phyloP scores from a whole-genome alignment of 2,329 filamentous ascomycete genomes.

The Helicocarpus griseus region DNA sequence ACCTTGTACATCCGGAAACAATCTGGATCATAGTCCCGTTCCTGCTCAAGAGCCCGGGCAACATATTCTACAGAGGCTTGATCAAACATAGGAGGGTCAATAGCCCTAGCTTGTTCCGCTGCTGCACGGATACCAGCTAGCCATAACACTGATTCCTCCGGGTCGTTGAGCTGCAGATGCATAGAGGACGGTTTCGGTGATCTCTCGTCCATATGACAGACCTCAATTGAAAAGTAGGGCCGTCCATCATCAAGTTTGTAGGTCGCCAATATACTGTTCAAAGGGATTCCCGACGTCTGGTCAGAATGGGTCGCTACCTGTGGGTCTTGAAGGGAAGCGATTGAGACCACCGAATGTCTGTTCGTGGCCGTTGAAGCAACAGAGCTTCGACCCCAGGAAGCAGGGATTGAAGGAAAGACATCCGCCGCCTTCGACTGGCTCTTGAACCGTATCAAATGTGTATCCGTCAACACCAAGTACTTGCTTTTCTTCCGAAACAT shows the following conservation, averaged over 20 bases:
- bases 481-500: slow-evolving; percentile 67
- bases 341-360: slow-evolving; percentile 50
- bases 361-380: slow-evolving; percentile 25
- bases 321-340: slow-evolving; percentile 52
- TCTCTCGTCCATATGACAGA: slow-evolving; percentile 59
- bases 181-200: slow-evolving; percentile 49
- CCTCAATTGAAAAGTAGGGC: slow-evolving; percentile 56
- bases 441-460: slow-evolving; percentile 59
- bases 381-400: slow-evolving; percentile 31
- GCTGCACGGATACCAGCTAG: slow-evolving; percentile 52
- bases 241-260: slow-evolving; percentile 59
- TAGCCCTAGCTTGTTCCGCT: slow-evolving; percentile 45
- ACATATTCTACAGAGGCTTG: slow-evolving; percentile 53
- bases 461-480: slow-evolving; percentile 61
- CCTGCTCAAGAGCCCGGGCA: slow-evolving; percentile 52
- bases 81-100: slow-evolving; percentile 46
- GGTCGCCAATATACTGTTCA: slow-evolving; percentile 58
- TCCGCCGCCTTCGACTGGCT: slow-evolving; percentile 57
- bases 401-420: slow-evolving; percentile 46
- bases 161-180: slow-evolving; percentile 54
- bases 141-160: slow-evolving; percentile 58
- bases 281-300: slow-evolving; percentile 44
- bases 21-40: slow-evolving; percentile 58
- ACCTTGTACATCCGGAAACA: slow-evolving; percentile 61
- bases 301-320: slow-evolving; percentile 49